A percentile compares a stretch with the other conserved stretches of the same genome.
Evolutionary conservation across 1,139 yeast species (phyloP).

Genomic region (Candida buenavistaensis): DNA sequence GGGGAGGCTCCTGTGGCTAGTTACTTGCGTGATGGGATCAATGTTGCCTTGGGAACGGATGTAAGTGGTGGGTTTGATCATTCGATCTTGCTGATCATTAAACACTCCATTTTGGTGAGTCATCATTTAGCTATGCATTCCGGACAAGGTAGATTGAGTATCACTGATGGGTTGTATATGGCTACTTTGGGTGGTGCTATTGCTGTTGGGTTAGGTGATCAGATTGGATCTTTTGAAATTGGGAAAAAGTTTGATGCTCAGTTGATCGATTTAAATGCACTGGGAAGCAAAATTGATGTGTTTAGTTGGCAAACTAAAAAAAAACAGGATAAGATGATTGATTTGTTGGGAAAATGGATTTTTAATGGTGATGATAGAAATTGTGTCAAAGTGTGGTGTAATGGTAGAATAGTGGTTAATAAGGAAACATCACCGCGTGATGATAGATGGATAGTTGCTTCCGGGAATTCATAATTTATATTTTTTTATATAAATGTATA

Average conservation of each 20-base stretch:
- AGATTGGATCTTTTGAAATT: constrained; percentile 67
- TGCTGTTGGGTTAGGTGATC: constrained; percentile 59
- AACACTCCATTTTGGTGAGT: constrained; percentile 79
- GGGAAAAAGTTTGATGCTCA: constrained; percentile 89
- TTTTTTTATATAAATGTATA: too few species aligned
- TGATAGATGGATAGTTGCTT: constrained; percentile 8
- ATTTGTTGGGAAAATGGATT: constrained; percentile 85
- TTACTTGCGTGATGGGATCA: constrained; percentile 64
- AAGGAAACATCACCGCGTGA: constrained; percentile 22
- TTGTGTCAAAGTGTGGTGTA: constrained; percentile 76
- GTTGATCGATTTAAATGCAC: constrained; percentile 57
- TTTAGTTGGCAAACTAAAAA: constrained; percentile 61
- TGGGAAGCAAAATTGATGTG: constrained; percentile 64
- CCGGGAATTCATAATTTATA: too few species aligned
- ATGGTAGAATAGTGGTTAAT: constrained; percentile 61
- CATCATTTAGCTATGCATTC: constrained; percentile 71
- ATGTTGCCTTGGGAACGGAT: constrained; percentile 89
- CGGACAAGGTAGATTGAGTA: constrained; percentile 42
- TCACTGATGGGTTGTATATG: constrained; percentile 72
- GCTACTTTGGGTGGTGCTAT: constrained; percentile 91
- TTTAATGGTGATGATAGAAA: constrained; percentile 94
- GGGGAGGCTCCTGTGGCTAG: constrained; percentile 84
- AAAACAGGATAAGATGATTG: constrained; percentile 30
- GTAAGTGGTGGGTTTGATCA: constrained; percentile 90
- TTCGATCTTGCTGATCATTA: constrained; percentile 72